Percentiles rank a stretch among this genome's conserved stretches.
phyloP scores from a whole-genome alignment of 2,329 filamentous ascomycete species.

The Coniochaeta sp. region DNA sequence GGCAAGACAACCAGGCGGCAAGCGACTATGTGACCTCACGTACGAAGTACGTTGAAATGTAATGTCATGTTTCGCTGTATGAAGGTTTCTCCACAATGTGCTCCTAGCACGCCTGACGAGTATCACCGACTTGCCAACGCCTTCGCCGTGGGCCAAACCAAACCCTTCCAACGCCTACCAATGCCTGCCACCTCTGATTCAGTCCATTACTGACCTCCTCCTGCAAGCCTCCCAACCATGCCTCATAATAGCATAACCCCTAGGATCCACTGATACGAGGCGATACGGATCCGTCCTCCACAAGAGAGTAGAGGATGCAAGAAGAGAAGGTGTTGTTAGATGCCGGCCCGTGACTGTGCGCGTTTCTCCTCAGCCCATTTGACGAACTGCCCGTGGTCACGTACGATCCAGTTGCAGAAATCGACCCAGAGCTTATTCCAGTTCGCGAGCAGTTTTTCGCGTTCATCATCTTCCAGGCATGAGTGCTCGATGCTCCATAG shows the following conservation, averaged over 20 bases:
- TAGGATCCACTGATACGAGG: too few species aligned
- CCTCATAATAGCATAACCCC: background rate
- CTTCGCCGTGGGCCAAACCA: too few species aligned
- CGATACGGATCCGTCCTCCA: background rate
- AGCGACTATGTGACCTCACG: too few species aligned
- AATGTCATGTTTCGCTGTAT: too few species aligned
- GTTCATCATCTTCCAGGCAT: slow-evolving; percentile 40
- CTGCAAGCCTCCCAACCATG: background rate
- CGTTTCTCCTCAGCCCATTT: background rate
- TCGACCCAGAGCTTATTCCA: slow-evolving; percentile 51
- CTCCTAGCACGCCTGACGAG: too few species aligned
- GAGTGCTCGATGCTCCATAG: slow-evolving; percentile 58
- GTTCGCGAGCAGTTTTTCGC: slow-evolving; percentile 24
- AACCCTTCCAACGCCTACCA: background rate
- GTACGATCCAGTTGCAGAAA: slow-evolving; percentile 48
- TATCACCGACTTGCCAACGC: too few species aligned
- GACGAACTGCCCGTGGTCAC: slow-evolving; percentile 12
- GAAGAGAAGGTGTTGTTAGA: too few species aligned
- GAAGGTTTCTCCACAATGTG: too few species aligned
- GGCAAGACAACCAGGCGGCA: too few species aligned
- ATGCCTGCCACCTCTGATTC: background rate
- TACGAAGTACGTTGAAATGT: too few species aligned
- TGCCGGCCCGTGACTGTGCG: background rate
- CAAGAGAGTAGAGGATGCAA: background rate
- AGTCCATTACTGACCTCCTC: background rate